Percentiles rank a stretch among this genome's conserved stretches.
Evolutionary conservation across 352 stramenopile species (phyloP).

Genomic region (Globisporangium spinosum): DNA sequence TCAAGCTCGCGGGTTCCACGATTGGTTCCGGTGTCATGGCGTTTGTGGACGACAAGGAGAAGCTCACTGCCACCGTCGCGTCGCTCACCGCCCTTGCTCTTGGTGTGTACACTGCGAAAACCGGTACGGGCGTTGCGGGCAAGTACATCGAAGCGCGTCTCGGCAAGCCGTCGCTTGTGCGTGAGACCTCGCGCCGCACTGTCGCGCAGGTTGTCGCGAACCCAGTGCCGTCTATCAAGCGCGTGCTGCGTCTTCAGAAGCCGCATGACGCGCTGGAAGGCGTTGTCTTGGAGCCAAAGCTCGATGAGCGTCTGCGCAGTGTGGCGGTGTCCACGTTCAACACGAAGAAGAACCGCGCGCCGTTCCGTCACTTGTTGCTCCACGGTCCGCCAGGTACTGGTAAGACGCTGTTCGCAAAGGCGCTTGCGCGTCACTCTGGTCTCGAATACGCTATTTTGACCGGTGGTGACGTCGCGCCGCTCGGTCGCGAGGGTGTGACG

Average conservation of each 20-base stretch:
- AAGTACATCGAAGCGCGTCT: constrained; percentile 96
- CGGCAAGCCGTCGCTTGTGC: constrained; percentile 96
- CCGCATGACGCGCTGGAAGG: constrained; percentile 92
- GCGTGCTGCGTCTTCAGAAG: constrained; percentile 85
- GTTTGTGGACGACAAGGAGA: constrained; percentile 94
- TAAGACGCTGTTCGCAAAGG: constrained; percentile 99
- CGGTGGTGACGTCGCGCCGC: constrained; percentile 97
- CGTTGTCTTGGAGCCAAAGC: constrained; percentile 93
- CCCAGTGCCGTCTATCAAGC: constrained; percentile 86
- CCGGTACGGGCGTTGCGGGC: constrained; percentile 90
- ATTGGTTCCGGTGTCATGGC: constrained; percentile 90
- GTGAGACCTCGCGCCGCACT: constrained; percentile 93
- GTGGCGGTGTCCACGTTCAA: constrained; percentile 97
- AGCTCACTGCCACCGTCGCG: constrained; percentile 94
- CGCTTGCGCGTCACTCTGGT: constrained; percentile 93
- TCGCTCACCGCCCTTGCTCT: constrained; percentile 93
- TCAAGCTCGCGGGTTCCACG: constrained; percentile 93
- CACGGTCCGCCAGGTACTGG: constrained; percentile 97
- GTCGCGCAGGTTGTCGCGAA: constrained; percentile 76
- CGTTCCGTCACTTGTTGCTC: constrained; percentile 97
- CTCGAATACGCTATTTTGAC: constrained; percentile 99
- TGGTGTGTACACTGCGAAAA: constrained; percentile 95
- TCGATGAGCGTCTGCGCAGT: constrained; percentile 92
- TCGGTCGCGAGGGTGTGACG: constrained; percentile 96
- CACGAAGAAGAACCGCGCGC: constrained; percentile 97